These are phyloP conservation scores for Globisporangium cylindrosporum DNA, from an alignment of 352 stramenopile species.

Conservation along the genomic window DNA sequence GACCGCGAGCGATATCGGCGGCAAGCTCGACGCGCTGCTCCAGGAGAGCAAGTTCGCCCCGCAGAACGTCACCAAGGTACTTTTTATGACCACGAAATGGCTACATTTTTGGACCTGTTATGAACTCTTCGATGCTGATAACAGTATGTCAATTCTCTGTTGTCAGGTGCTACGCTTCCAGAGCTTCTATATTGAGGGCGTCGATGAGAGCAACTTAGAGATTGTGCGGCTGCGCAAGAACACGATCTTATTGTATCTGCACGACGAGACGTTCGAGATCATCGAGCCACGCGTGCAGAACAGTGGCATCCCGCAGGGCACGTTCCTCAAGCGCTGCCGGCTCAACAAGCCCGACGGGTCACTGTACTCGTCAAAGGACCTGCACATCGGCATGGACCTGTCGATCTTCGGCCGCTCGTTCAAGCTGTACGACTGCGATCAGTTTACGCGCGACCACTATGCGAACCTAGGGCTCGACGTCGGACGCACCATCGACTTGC, in stretches of 20 bases:
- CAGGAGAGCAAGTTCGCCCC: constrained; percentile 78
- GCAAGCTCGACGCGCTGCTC: constrained; percentile 30
- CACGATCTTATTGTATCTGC: constrained; percentile 78
- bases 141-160: too few relatives aligned
- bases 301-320: constrained; percentile 85
- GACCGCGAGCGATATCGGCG: constrained; percentile 60
- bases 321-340: constrained; percentile 79
- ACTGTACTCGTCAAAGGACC: constrained; percentile 46
- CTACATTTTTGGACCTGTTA: not conserved
- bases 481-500: constrained; percentile 48
- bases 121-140: not conserved
- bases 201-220: constrained; percentile 83
- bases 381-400: constrained; percentile 70
- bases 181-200: constrained; percentile 79
- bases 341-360: constrained; percentile 55
- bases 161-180: constrained; percentile 76
- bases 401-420: constrained; percentile 74
- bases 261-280: constrained; percentile 89
- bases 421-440: constrained; percentile 74
- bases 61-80: constrained; percentile 67
- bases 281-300: constrained; percentile 79
- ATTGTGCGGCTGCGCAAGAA: constrained; percentile 69
- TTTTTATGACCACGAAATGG: not conserved
- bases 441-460: constrained; percentile 73
- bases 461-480: constrained; percentile 38